phyloP scores from a whole-genome alignment of 352 stramenopile species.

The Plasmopara muralis region DNA sequence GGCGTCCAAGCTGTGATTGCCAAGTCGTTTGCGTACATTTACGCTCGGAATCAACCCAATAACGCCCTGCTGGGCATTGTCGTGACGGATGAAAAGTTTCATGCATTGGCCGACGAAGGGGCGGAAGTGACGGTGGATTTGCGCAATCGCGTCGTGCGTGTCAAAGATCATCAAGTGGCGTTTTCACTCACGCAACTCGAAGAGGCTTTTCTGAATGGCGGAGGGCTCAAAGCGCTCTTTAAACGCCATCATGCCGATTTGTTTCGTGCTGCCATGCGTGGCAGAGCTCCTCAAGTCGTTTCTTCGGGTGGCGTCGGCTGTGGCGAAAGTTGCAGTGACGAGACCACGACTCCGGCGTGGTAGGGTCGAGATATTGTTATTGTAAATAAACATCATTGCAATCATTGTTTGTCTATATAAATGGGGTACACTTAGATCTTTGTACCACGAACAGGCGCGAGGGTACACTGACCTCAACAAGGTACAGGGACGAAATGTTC shows the following conservation, averaged over 20 bases:
- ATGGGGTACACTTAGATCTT: too few relatives aligned
- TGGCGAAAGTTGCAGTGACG: conserved; percentile 21
- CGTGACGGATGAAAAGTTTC: conserved; percentile 75
- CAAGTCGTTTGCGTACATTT: conserved; percentile 85
- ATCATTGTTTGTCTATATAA: too few relatives aligned
- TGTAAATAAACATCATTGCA: too few relatives aligned
- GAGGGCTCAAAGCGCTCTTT: conserved; percentile 69
- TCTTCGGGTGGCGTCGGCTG: conserved; percentile 54
- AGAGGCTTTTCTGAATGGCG: conserved; percentile 74
- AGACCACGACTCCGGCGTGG: conserved; percentile 22
- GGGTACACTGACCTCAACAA: too few relatives aligned
- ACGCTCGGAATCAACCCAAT: conserved; percentile 80
- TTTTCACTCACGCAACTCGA: conserved; percentile 75
- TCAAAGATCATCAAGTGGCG: conserved; percentile 48
- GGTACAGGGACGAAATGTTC: too few relatives aligned
- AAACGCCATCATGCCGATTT: conserved; percentile 81
- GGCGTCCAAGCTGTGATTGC: conserved; percentile 76
- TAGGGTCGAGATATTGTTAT: conserved; percentile 4
- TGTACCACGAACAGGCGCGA: too few relatives aligned
- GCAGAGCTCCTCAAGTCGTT: conserved; percentile 56
- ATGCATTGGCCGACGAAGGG: conserved; percentile 60
- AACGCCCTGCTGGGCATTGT: conserved; percentile 77
- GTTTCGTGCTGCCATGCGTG: conserved; percentile 70
- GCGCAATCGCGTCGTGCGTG: conserved; percentile 54
- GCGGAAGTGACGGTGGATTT: conserved; percentile 67